These are phyloP conservation scores for Fabrea salina DNA, from an alignment of 169 alveolate species.

Conservation along the genomic window DNA sequence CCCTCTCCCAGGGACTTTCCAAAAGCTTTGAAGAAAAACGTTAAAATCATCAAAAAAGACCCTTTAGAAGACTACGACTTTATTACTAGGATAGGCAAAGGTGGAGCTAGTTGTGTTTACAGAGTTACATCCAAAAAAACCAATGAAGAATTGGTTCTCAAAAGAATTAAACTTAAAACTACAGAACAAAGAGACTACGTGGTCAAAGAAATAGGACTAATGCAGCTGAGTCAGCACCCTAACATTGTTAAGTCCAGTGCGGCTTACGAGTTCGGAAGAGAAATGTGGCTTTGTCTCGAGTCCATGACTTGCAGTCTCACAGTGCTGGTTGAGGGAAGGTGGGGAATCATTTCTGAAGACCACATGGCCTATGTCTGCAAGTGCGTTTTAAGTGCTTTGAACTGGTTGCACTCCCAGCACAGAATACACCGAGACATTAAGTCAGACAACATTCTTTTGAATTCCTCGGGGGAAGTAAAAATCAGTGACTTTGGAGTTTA, in stretches of 20 bases:
- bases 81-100: not conserved
- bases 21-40: no score
- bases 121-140: not conserved
- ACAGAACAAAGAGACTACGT: not conserved
- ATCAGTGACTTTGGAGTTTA: conserved; percentile 87
- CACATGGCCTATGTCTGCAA: not conserved
- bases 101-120: not conserved
- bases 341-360: not conserved
- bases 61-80: not conserved
- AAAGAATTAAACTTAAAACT: not conserved
- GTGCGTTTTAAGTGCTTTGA: conserved; percentile 28
- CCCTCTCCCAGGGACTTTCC: no score
- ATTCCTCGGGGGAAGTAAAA: conserved; percentile 71
- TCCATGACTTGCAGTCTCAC: not conserved
- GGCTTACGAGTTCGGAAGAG: not conserved
- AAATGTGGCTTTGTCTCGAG: not conserved
- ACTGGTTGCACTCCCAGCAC: conserved; percentile 62
- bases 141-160: not conserved
- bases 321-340: not conserved
- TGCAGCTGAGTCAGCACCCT: not conserved
- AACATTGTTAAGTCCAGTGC: not conserved
- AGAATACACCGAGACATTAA: conserved; percentile 87
- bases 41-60: no score
- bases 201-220: not conserved
- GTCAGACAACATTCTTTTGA: conserved; percentile 81